These are phyloP conservation scores for Harrya chromipes DNA, from an alignment of 768 basidiomycete species.

Conservation along the genomic window DNA sequence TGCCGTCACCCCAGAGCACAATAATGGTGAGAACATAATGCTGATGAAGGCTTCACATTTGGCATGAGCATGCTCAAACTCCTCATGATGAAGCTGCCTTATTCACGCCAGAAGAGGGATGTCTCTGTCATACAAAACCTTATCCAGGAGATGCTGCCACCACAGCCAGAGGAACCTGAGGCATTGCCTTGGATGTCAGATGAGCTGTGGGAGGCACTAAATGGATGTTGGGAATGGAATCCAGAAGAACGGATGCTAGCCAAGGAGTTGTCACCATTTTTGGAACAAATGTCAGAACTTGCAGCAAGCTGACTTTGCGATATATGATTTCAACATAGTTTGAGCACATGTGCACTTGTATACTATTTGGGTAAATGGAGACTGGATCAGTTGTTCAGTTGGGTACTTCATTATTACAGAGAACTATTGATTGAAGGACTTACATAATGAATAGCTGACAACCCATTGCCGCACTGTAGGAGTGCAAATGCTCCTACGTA, in stretches of 20 bases:
- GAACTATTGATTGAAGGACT: too few species aligned
- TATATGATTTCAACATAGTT: neutral
- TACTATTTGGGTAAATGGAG: neutral
- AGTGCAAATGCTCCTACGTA: too few species aligned
- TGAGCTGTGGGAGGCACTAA: conserved; percentile 45
- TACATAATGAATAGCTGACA: too few species aligned
- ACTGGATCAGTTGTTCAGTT: too few species aligned
- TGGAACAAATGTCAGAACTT: conserved; percentile 10
- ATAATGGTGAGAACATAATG: conserved; percentile 37
- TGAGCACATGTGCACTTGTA: neutral
- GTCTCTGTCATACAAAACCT: conserved; percentile 48
- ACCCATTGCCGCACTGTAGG: too few species aligned
- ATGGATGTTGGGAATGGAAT: conserved; percentile 44
- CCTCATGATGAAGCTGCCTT: conserved; percentile 50
- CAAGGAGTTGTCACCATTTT: conserved; percentile 27
- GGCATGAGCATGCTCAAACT: conserved; percentile 61
- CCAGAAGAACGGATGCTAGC: conserved; percentile 41
- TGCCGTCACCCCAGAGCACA: conserved; percentile 56
- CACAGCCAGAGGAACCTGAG: conserved; percentile 37
- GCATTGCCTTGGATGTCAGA: conserved; percentile 42
- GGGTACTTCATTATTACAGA: too few species aligned
- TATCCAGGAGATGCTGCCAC: conserved; percentile 37
- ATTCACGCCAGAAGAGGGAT: conserved; percentile 47
- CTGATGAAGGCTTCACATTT: conserved; percentile 52
- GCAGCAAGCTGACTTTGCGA: neutral